Evolutionary conservation across 2,329 filamentous ascomycete genomes (phyloP).

Genomic region (Exophiala bonariae): DNA sequence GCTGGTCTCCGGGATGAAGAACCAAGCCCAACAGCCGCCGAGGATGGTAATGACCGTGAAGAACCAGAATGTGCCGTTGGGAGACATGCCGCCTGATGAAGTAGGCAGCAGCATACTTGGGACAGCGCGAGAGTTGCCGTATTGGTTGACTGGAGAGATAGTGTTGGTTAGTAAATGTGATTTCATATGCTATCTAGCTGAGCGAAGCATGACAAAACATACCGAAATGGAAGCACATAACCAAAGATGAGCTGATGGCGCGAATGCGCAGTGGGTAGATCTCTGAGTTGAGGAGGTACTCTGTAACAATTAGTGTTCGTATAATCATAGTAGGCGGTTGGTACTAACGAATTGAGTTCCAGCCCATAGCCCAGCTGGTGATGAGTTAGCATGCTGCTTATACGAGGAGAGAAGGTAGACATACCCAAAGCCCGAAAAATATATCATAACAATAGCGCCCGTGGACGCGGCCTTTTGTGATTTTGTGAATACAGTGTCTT

Average conservation of each 20-base stretch:
- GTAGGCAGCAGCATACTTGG: constrained; percentile 54
- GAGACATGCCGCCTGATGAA: constrained; percentile 43
- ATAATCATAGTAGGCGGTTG: too few relatives aligned
- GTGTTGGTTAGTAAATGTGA: neutral
- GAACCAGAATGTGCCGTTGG: constrained; percentile 74
- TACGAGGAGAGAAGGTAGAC: too few relatives aligned
- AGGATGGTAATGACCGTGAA: constrained; percentile 68
- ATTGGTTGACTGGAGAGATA: constrained; percentile 30
- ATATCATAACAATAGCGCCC: constrained; percentile 46
- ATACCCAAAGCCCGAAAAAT: constrained; percentile 45
- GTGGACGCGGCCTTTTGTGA: constrained; percentile 35
- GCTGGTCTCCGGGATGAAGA: constrained; percentile 71
- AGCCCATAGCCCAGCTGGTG: constrained; percentile 51
- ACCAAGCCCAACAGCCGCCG: constrained; percentile 69
- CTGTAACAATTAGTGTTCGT: too few relatives aligned
- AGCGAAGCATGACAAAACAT: too few relatives aligned
- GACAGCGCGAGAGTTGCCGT: constrained; percentile 32
- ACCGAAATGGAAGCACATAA: constrained; percentile 46
- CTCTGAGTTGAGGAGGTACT: constrained; percentile 36
- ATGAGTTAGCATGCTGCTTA: too few relatives aligned
- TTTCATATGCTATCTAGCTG: too few relatives aligned
- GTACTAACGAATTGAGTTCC: too few relatives aligned
- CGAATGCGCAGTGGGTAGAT: constrained; percentile 46
- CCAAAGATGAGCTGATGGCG: constrained; percentile 41
- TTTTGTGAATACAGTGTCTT: constrained; percentile 19